These are phyloP conservation scores for Rhododendron henanense DNA, from an alignment of 148 eudicot species.

Conservation along the genomic window DNA sequence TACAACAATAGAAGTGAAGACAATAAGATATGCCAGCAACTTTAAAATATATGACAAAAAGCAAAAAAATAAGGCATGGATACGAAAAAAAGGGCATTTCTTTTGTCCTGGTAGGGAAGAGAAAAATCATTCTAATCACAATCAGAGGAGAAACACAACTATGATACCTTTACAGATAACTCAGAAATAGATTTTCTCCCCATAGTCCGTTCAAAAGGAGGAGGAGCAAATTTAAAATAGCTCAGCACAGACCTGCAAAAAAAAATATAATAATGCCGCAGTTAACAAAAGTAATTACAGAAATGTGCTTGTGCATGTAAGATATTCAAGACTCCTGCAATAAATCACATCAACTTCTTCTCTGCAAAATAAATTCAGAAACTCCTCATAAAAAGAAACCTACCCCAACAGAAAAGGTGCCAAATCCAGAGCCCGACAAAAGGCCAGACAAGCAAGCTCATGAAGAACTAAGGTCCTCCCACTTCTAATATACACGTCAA, in stretches of 20 bases:
- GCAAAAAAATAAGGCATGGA: not conserved
- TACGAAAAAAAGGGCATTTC: not conserved
- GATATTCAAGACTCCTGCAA: not conserved
- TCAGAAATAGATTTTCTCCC: slow-evolving; percentile 22
- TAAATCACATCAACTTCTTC: not conserved
- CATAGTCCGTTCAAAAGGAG: slow-evolving; percentile 69
- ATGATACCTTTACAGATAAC: slow-evolving; percentile 37
- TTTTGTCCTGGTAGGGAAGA: not conserved
- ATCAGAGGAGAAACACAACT: not conserved
- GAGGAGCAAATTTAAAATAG: slow-evolving; percentile 74
- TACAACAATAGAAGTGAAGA: not conserved
- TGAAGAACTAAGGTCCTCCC: slow-evolving; percentile 77
- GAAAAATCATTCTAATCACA: not conserved
- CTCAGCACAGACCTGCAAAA: slow-evolving; percentile 55
- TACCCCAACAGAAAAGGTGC: slow-evolving; percentile 65
- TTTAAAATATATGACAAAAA: not conserved
- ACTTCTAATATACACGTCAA: slow-evolving; percentile 46
- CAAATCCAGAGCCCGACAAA: slow-evolving; percentile 71
- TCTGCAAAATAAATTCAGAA: not conserved
- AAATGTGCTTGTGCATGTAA: not conserved
- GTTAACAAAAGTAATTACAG: not conserved
- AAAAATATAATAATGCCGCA: not conserved
- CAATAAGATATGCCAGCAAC: not conserved
- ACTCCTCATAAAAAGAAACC: slow-evolving; percentile 2
- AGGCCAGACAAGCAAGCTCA: slow-evolving; percentile 78